Evolutionary conservation across 2,329 filamentous ascomycete genomes (phyloP), one percentile per base, ranked within the genome.

Genomic region (Trichoderma cornu-damae): DNA sequence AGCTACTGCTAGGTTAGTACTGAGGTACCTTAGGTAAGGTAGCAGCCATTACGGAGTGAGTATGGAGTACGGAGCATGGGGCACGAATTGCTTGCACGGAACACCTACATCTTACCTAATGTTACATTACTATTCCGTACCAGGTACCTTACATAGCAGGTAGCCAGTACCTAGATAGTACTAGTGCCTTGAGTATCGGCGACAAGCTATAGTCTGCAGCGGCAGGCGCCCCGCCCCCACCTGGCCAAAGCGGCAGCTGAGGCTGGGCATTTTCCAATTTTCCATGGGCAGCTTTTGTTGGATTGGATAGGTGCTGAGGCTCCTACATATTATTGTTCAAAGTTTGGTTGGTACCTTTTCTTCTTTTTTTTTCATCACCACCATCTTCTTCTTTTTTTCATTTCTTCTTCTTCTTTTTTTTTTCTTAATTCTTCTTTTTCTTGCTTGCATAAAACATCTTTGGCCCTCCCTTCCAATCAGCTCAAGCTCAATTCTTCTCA

Each of bases 141-240:
- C n/a, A n/a, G n/a, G n/a, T n/a, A n/a, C n/a, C n/a, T n/a, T n/a
- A n/a, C n/a, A n/a, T n/a, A n/a, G n/a, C n/a, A n/a, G n/a, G n/a
- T n/a, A n/a, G n/a, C n/a, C 46, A 14, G 12, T 24, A 22, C 18
- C 24, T 43, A n/a, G 40, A 22, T n/a, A 14, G 6, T 16, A n/a
- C 37, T 40, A 40, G 37, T 28, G 43, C 43, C n/a, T n/a, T n/a
- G 26, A 22, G 26, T 32, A 34, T 18, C 28, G 20, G 38, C 37
- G 34, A 38, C n/a, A n/a, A n/a, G n/a, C n/a, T n/a, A n/a, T n/a
- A n/a, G n/a, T n/a, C 40, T 54, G 40, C 12, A 43, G 30, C 38
- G 30, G 11, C 50, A 54, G 35, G 50, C 50, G 50, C 50, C 50
- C 40, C n/a, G 50, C 40, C 50, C 40, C 50, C 50, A 54, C 47